These are phyloP conservation scores for Cutaneotrichosporon daszewskae DNA, from an alignment of 1,284 basidiomycete species.

Conservation along the genomic window DNA sequence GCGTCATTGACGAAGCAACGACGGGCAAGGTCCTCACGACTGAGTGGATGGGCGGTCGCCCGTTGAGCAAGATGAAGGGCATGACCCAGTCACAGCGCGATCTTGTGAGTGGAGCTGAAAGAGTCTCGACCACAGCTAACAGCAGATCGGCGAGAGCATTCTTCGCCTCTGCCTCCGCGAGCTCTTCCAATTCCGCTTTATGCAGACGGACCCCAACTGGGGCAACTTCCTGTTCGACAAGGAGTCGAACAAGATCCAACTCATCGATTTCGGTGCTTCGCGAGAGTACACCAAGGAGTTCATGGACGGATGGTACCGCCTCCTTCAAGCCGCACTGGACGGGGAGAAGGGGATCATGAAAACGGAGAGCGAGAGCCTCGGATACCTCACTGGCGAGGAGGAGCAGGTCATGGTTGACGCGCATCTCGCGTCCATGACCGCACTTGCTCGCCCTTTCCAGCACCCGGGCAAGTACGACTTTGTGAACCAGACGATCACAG, in stretches of 20 bases:
- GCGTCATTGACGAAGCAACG: conserved; percentile 69
- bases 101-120: conserved; percentile 55
- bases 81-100: conserved; percentile 66
- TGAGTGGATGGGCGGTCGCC: conserved; percentile 75
- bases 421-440: conserved; percentile 75
- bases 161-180: conserved; percentile 84
- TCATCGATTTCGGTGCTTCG: conserved; percentile 96
- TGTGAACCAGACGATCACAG: conserved; percentile 45
- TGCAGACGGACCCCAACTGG: conserved; percentile 99
- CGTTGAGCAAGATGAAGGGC: conserved; percentile 61
- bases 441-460: conserved; percentile 48
- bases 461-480: conserved; percentile 40
- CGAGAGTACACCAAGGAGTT: conserved; percentile 79
- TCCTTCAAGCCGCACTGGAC: conserved; percentile 70
- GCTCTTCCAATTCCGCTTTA: conserved; percentile 81
- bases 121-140: conserved; percentile 1
- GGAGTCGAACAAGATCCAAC: conserved; percentile 57
- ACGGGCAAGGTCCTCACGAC: conserved; percentile 82
- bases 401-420: conserved; percentile 79
- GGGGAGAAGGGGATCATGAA: conserved; percentile 67
- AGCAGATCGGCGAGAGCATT: conserved; percentile 73
- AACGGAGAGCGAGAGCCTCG: conserved; percentile 68
- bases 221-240: conserved; percentile 90
- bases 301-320: conserved; percentile 78
- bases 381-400: conserved; percentile 88